Evolutionary conservation across 306 rosid genomes (phyloP).

Genomic region (Phaseolus lunatus): DNA sequence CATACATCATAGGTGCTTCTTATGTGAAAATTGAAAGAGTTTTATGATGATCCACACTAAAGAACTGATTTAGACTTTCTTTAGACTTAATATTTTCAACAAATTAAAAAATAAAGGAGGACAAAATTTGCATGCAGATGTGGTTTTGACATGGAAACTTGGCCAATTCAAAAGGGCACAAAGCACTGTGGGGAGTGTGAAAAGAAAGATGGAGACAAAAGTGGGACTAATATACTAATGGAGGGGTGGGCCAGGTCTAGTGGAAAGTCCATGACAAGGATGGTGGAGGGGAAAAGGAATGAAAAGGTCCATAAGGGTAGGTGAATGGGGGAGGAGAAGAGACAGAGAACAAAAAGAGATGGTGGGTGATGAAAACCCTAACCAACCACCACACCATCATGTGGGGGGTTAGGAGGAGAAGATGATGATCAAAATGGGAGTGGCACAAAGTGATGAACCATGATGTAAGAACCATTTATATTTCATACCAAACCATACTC

Average conservation of each 20-base stretch:
- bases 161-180: constrained; percentile 33
- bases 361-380: constrained; percentile 49
- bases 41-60: no score
- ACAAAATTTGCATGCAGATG: constrained; percentile 30
- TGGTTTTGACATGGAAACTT: constrained; percentile 30
- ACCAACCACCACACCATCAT: constrained; percentile 51
- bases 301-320: constrained; percentile 38
- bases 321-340: constrained; percentile 47
- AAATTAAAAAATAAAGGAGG: constrained; percentile 1
- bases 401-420: constrained; percentile 39
- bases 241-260: constrained; percentile 46
- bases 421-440: constrained; percentile 35
- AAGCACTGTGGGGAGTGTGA: constrained; percentile 7
- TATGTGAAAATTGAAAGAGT: no score
- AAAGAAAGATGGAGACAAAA: constrained; percentile 17
- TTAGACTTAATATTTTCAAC: not conserved
- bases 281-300: constrained; percentile 45
- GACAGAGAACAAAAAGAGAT: constrained; percentile 41
- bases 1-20: no score
- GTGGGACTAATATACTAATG: constrained; percentile 26
- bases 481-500: no score
- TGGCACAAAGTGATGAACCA: constrained; percentile 36
- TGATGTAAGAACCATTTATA: no score
- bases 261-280: constrained; percentile 46
- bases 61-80: no score